Base-by-base conservation (phyloP, 768 basidiomycete species). In the Pleurotus tuoliensis region DNA sequence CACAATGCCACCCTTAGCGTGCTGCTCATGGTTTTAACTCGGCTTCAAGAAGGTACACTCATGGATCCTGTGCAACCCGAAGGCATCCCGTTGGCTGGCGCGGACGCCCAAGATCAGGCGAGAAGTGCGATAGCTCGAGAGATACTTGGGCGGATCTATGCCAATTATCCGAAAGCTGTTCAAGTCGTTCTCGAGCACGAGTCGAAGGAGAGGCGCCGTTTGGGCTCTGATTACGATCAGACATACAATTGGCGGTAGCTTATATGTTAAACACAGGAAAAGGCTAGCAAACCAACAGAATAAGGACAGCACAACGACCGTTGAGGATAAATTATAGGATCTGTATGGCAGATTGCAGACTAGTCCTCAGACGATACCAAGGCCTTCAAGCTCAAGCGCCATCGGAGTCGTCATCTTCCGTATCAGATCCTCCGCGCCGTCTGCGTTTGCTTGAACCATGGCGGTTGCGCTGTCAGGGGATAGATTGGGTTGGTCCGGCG, bases 381-480 rank as follows among this genome's bases (percentile, higher is more conserved):
- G 27, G 47, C 20, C 56, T 15, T 34, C 37, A 46, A 15, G 18
- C 15, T 38, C 52, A 73, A 25, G 64, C 68, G 45, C 77, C 82
- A 60, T 90, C 89, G 40, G 87, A 88, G 53, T 88, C 58, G 55
- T 83, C 83, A 43, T 87, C 87, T 47, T 83, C 85, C 47, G 77
- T 82, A 41, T 81, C 87, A 24, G 84, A 86, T 56, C 77, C 83
- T 56, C 79, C 81, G 48, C 82, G 79, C 62, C 80, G 81, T 58
- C 82, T 76, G 61, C 85, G 82, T 71, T 86, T 90, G 60, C 77
- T 79, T 51, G 86, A 81, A 24, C 87, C 87, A 67, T 92, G 86
- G 57, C 91, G 86, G 70, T 92, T 92, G 60, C 90, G 88, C 91
- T 92, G 59, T 41, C 51, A 39, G 40, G 52, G 56, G 40, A 56